Base-by-base conservation (phyloP, 331 rosid genomes). In the Pyracantha coccinea region DNA sequence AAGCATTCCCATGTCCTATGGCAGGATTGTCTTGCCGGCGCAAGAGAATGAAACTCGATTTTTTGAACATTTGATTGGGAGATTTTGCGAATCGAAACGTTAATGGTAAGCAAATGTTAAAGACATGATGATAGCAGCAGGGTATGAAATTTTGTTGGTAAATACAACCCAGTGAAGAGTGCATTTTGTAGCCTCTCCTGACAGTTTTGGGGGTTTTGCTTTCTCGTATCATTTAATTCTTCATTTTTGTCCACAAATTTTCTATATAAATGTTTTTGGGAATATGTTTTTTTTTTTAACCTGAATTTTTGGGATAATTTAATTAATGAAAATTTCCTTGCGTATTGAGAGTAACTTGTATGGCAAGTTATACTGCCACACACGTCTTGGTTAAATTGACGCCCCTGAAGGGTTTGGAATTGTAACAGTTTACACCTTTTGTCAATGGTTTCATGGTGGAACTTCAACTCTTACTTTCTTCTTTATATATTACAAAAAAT, bases 141-240 rank as follows among this genome's bases (percentile, higher is more conserved):
- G 44, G 15, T 35, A 64, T n/a, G 29, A 19, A 71, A 5, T 73
- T 59, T 79, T 14, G 9, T 31, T 52, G 41, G 68, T 28, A 45
- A n/a, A 68, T 64, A 59, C 33, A 59, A 73, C 67, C 61, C 75
- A 66, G 84, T 24, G 84, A 81, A 81, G 75, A 81, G 81, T 65
- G 81, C 78, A 55, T 32, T 38, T 27, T 24, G 41, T 15, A 55
- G 81, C 84, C 81, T 81, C 84, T 71, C 80, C 84, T 76, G 71
- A 70, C 63, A 66, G 44, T 57, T 53, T 9, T 71, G 27, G 84
- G 31, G 73, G 66, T 38, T 38, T 38, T n/a, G 68, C 25, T 75
- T 45, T 65, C 17, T 12, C 9, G 17, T 8, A 15, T 55, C 44
- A 7, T 61, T 21, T 68, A 9, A 27, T 68, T 23, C 21, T 13